Conservation (phyloP, 106 monocot genomes). For the Cymbidium sinense region DNA sequence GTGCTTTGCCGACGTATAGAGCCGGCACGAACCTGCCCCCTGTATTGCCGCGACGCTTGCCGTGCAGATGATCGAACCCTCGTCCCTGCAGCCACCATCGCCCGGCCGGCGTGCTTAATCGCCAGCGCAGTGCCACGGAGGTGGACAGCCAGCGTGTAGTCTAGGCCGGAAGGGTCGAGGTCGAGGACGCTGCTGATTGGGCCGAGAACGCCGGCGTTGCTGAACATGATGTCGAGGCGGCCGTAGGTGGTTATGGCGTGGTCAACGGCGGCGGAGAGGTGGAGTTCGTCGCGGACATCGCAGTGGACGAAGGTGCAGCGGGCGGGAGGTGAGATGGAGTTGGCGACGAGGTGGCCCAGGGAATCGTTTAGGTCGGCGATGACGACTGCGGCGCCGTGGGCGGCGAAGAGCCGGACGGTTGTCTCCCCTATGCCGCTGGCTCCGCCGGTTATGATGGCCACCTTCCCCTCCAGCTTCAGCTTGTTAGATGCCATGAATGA, state of each 20-base stretch:
- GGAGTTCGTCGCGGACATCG: conserved; percentile 27
- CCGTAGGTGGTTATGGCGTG: conserved; percentile 12
- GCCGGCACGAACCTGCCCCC: conserved; percentile 12
- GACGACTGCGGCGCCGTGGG: conserved; percentile 35
- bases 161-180: neutral
- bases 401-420: conserved; percentile 32
- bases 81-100: neutral
- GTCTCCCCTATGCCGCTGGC: conserved; percentile 55
- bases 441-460: conserved; percentile 58
- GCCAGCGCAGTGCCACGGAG: neutral
- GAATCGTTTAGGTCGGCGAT: conserved; percentile 48
- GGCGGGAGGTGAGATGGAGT: conserved; percentile 3
- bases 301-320: conserved; percentile 20
- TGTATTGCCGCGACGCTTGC: neutral
- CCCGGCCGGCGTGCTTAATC: conserved; percentile 2
- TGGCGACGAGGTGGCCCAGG: conserved; percentile 20
- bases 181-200: neutral
- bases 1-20: conserved; percentile 46
- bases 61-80: conserved; percentile 3
- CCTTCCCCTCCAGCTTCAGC: conserved; percentile 52
- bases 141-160: neutral
- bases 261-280: conserved; percentile 13
- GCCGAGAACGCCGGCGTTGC: conserved; percentile 16
- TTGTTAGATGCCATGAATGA: too few species aligned
- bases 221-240: conserved; percentile 35